These are phyloP conservation scores for Yamadazyma takamatsuzukensis DNA, from an alignment of 805 yeast species.

Conservation along the genomic window DNA sequence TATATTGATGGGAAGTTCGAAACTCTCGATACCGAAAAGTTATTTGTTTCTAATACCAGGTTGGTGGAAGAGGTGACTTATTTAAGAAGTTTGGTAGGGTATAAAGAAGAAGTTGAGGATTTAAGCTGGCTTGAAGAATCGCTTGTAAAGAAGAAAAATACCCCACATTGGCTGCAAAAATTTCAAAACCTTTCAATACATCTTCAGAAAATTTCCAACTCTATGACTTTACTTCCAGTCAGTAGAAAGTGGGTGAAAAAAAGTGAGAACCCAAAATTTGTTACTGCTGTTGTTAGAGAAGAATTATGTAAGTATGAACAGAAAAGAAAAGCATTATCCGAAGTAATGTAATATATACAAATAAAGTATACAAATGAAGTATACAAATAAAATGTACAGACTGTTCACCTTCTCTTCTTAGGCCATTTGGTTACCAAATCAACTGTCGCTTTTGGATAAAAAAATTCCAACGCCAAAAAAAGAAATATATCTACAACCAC, in stretches of 20 bases:
- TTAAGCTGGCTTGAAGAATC: slow-evolving; percentile 19
- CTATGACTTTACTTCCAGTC: slow-evolving; percentile 8
- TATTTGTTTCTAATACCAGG: slow-evolving; percentile 28
- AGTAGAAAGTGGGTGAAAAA: slow-evolving; percentile 5
- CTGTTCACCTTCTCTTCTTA: slow-evolving; percentile 11
- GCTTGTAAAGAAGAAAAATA: not conserved
- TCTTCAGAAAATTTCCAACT: slow-evolving; percentile 7
- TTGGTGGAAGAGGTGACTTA: slow-evolving; percentile 44
- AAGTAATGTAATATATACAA: too few relatives aligned
- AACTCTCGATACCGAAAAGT: slow-evolving; percentile 28
- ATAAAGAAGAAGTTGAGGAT: slow-evolving; percentile 5
- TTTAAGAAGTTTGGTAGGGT: slow-evolving; percentile 31
- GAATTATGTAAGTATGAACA: slow-evolving; percentile 8
- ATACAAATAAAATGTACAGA: too few relatives aligned
- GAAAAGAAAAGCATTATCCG: slow-evolving; percentile 4
- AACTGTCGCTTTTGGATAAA: slow-evolving; percentile 65
- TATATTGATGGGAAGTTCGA: slow-evolving; percentile 21
- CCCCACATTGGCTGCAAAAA: not conserved
- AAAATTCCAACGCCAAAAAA: slow-evolving; percentile 58
- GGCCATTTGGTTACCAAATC: slow-evolving; percentile 86
- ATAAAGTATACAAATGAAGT: too few relatives aligned
- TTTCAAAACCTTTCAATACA: slow-evolving; percentile 2
- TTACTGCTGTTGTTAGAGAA: slow-evolving; percentile 17
- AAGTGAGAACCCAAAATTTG: slow-evolving; percentile 14
- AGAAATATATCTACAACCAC: slow-evolving; percentile 76